phyloP scores from a whole-genome alignment of 768 basidiomycete species.

The Phanerochaete carnosa region DNA sequence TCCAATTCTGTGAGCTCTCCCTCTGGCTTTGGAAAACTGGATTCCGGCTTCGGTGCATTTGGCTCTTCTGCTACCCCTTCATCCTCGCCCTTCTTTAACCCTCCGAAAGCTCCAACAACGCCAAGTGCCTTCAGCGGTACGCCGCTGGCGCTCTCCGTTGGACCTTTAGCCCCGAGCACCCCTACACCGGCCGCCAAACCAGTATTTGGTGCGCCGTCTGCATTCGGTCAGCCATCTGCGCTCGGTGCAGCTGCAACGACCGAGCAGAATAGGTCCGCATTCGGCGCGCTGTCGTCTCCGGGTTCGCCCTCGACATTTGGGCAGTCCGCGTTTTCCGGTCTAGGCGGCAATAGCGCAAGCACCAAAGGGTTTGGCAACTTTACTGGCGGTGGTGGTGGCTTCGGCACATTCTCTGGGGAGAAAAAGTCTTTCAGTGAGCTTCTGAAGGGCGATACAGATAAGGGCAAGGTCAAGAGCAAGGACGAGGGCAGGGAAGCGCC shows the following conservation, averaged over 20 bases:
- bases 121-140: slow-evolving; percentile 5
- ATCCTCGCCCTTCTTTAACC: slow-evolving; percentile 23
- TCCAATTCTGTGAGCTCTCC: slow-evolving; percentile 10
- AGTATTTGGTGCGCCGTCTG: slow-evolving; percentile 25
- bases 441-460: slow-evolving; percentile 35
- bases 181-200: slow-evolving; percentile 7
- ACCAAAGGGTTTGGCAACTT: slow-evolving; percentile 40
- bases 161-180: background rate
- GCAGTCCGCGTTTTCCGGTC: slow-evolving; percentile 8
- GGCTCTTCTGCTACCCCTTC: slow-evolving; percentile 5
- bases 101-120: slow-evolving; percentile 9
- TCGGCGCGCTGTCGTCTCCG: slow-evolving; percentile 21
- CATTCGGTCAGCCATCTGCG: slow-evolving; percentile 7
- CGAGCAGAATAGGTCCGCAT: slow-evolving; percentile 11
- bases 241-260: slow-evolving; percentile 2
- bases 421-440: slow-evolving; percentile 60
- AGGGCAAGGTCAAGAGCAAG: background rate
- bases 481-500: background rate
- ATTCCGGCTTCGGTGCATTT: slow-evolving; percentile 33
- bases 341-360: slow-evolving; percentile 11
- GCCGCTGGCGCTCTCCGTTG: slow-evolving; percentile 3
- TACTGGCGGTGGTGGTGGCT: slow-evolving; percentile 30
- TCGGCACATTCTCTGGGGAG: slow-evolving; percentile 38
- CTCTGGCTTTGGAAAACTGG: slow-evolving; percentile 11
- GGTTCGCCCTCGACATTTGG: slow-evolving; percentile 19